A percentile compares a stretch with the other conserved stretches of the same genome.
phyloP scores from a whole-genome alignment of 2,329 filamentous ascomycete genomes.

The Talaromyces sp. region DNA sequence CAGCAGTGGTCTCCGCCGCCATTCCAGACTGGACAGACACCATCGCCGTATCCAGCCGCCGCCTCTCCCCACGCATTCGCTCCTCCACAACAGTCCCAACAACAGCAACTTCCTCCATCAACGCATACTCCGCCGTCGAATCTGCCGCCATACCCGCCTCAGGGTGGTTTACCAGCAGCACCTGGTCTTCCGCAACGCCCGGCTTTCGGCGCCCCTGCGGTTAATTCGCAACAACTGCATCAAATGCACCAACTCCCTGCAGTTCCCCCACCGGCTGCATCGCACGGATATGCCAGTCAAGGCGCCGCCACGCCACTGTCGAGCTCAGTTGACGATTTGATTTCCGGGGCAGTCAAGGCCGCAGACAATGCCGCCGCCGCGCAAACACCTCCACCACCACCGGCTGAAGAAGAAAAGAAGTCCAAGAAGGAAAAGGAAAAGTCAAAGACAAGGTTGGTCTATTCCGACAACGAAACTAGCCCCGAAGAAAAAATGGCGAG shows the following conservation, averaged over 20 bases:
- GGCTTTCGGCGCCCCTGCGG: conserved; percentile 48
- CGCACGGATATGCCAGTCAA: conserved; percentile 14
- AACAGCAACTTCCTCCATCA: conserved; percentile 36
- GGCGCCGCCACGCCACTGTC: conserved; percentile 29
- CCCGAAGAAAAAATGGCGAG: conserved; percentile 85
- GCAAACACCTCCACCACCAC: conserved; percentile 24
- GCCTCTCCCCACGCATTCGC: conserved; percentile 37
- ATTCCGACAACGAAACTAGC: conserved; percentile 71
- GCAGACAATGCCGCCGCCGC: conserved; percentile 35
- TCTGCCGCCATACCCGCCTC: conserved; percentile 35
- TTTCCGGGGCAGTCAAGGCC: conserved; percentile 43
- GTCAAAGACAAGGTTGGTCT: conserved; percentile 66
- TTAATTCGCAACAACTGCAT: conserved; percentile 51
- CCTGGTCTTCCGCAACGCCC: conserved; percentile 57
- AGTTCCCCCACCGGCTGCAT: conserved; percentile 24
- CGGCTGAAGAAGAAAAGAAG: conserved; percentile 54
- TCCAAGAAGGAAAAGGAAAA: conserved; percentile 62
- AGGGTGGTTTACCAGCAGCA: conserved; percentile 50
- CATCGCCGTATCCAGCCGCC: conserved; percentile 33
- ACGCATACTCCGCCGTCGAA: conserved; percentile 39
- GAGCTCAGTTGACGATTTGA: conserved; percentile 47
- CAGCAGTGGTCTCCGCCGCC: conserved; percentile 20
- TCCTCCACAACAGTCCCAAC: conserved; percentile 3
- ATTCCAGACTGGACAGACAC: conserved; percentile 19
- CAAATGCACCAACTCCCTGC: conserved; percentile 47